phyloP scores from a whole-genome alignment of 805 yeast species.

The Starmerella vitae region DNA sequence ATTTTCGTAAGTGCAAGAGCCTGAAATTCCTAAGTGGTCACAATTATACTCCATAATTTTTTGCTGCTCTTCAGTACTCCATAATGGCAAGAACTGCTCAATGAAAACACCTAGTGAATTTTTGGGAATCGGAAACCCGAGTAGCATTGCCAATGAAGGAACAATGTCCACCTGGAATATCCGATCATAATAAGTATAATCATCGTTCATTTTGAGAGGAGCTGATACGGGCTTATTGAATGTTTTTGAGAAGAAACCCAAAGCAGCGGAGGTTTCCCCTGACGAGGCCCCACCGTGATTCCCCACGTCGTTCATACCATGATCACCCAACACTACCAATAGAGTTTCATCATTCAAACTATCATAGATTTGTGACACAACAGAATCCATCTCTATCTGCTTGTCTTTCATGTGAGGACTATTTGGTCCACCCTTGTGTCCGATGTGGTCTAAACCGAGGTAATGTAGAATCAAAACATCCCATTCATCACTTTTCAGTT shows the following conservation, averaged over 20 bases:
- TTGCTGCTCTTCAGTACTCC: constrained; percentile 25
- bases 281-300: constrained; percentile 91
- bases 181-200: constrained; percentile 39
- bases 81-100: constrained; percentile 40
- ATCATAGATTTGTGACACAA: constrained; percentile 42
- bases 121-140: constrained; percentile 55
- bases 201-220: constrained; percentile 26
- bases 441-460: constrained; percentile 91
- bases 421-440: constrained; percentile 88
- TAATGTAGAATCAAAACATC: constrained; percentile 81
- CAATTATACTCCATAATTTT: constrained; percentile 22
- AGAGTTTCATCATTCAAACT: constrained; percentile 38
- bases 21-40: constrained; percentile 8
- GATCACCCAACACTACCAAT: constrained; percentile 77
- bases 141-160: constrained; percentile 49
- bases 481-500: constrained; percentile 47
- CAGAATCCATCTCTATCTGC: constrained; percentile 72
- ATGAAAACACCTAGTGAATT: constrained; percentile 65
- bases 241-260: constrained; percentile 54
- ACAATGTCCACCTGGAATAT: constrained; percentile 62
- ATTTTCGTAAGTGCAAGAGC: constrained; percentile 6
- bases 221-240: constrained; percentile 28
- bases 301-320: constrained; percentile 86
- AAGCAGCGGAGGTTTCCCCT: constrained; percentile 84
- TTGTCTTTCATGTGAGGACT: constrained; percentile 71